phyloP scores from a whole-genome alignment of 164 flowering plant species.

The Berberis vulgaris region DNA sequence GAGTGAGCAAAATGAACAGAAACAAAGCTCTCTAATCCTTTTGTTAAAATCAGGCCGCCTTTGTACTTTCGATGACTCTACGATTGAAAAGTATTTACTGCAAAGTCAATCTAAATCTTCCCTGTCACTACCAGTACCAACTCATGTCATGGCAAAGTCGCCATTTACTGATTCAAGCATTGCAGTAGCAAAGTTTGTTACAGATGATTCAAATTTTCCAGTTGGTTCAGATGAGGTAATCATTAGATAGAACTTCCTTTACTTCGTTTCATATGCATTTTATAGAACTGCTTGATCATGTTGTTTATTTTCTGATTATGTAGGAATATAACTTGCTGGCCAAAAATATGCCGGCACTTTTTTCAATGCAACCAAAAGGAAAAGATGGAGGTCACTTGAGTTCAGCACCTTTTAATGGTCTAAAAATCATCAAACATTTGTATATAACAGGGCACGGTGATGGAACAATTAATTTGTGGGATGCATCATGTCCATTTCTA shows the following conservation, averaged over 20 bases:
- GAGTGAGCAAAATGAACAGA: conserved; percentile 48
- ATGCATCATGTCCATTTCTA: conserved; percentile 52
- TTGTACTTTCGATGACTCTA: conserved; percentile 53
- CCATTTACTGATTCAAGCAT: conserved; percentile 65
- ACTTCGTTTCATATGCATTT: neutral
- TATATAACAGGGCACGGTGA: conserved; percentile 79
- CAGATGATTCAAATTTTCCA: conserved; percentile 22
- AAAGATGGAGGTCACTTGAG: conserved; percentile 37
- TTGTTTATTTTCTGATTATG: conserved; percentile 12
- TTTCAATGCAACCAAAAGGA: conserved; percentile 39
- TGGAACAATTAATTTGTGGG: conserved; percentile 85
- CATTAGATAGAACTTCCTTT: neutral
- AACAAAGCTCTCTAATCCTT: conserved; percentile 42
- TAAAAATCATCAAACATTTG: conserved; percentile 50
- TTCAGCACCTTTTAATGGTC: conserved; percentile 34
- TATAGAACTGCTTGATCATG: neutral
- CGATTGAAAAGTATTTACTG: conserved; percentile 64
- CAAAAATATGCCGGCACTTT: conserved; percentile 37
- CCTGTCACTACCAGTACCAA: conserved; percentile 83
- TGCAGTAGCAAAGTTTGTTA: conserved; percentile 43
- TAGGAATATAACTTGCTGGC: conserved; percentile 42
- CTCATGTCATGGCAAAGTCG: conserved; percentile 50
- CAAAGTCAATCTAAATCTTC: conserved; percentile 62
- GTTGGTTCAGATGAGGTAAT: conserved; percentile 49
- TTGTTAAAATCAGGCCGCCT: conserved; percentile 63